Conservation (phyloP, 192 early-diverging fungal genomes). For the Globomyces pollinis-pini region DNA sequence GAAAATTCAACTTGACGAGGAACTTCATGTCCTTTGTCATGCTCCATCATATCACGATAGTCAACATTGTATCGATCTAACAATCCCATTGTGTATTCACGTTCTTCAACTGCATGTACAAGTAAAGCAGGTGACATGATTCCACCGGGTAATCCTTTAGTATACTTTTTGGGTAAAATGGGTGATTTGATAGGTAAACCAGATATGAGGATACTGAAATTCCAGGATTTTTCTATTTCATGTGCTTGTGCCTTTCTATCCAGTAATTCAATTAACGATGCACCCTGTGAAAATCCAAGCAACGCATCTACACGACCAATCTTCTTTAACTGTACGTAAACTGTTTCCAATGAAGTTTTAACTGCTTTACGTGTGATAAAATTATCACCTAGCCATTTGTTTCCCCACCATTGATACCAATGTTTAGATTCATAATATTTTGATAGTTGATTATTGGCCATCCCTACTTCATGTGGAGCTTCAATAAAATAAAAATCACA, state of each 20-base stretch:
- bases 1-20: background rate
- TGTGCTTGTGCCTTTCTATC: background rate
- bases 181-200: conserved; percentile 4
- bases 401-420: background rate
- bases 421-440: background rate
- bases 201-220: background rate
- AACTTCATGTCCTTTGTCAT: background rate
- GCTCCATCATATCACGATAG: background rate
- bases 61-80: conserved; percentile 3
- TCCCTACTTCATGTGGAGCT: background rate
- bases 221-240: background rate
- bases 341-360: background rate
- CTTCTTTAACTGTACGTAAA: background rate
- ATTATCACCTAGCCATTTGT: no score
- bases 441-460: no score
- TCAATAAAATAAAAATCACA: background rate
- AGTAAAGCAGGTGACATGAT: background rate
- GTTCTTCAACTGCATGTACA: background rate
- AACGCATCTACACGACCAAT: background rate
- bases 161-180: no score
- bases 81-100: background rate
- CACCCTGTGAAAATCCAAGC: conserved; percentile 1
- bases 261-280: background rate
- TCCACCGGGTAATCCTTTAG: no score
- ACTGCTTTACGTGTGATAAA: no score